These are phyloP conservation scores for Colletotrichum euphorbiae DNA, from an alignment of 2,329 filamentous ascomycete species.

Conservation along the genomic window DNA sequence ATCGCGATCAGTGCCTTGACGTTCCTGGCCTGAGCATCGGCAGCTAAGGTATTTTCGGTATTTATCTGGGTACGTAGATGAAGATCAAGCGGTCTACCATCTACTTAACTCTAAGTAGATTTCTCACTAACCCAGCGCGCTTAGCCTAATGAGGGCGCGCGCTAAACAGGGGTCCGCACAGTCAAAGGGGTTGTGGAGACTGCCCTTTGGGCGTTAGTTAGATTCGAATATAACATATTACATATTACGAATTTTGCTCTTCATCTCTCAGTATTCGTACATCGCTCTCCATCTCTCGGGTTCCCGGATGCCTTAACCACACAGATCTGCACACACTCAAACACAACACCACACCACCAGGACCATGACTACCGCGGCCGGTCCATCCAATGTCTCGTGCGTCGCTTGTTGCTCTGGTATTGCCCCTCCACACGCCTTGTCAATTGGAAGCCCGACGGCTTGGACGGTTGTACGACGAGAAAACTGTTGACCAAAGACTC, in stretches of 20 bases:
- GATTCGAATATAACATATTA: too few relatives aligned
- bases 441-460: neutral
- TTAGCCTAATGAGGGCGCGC: too few relatives aligned
- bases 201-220: too few relatives aligned
- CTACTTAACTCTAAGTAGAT: too few relatives aligned
- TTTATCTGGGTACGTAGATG: too few relatives aligned
- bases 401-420: conserved; percentile 8
- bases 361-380: conserved; percentile 1
- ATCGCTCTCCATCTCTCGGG: neutral
- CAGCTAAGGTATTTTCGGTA: too few relatives aligned
- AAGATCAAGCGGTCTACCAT: neutral
- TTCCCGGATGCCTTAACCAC: neutral
- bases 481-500: neutral
- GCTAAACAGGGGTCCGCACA: too few relatives aligned
- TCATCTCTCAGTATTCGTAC: conserved; percentile 26
- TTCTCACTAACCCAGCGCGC: too few relatives aligned
- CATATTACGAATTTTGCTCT: too few relatives aligned
- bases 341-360: conserved; percentile 13
- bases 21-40: neutral
- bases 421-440: neutral
- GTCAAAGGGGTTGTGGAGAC: too few relatives aligned
- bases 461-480: neutral
- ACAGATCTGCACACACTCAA: conserved; percentile 5
- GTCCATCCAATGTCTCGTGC: conserved; percentile 14
- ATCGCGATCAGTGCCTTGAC: neutral